These are phyloP conservation scores for Chaetomium fimeti DNA, from an alignment of 495 filamentous ascomycete species.

Conservation along the genomic window DNA sequence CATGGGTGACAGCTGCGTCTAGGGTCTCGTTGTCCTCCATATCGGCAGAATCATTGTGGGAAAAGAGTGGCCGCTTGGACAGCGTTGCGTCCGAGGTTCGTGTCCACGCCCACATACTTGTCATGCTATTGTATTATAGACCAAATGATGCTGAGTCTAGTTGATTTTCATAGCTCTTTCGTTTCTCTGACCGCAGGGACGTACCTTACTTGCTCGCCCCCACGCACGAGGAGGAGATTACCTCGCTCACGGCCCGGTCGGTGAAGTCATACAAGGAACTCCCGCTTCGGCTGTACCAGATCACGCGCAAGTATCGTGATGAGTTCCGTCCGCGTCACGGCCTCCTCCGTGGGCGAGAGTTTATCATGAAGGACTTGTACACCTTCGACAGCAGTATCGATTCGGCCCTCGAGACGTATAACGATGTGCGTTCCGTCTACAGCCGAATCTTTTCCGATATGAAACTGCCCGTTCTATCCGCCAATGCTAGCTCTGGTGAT, in stretches of 20 bases:
- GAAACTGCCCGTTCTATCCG: conserved; percentile 77
- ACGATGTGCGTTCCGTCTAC: conserved; percentile 68
- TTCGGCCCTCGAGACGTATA: conserved; percentile 73
- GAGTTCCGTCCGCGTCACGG: conserved; percentile 86
- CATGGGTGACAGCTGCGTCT: conserved; percentile 62
- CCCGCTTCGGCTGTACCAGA: conserved; percentile 87
- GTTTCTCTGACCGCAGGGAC: conserved; percentile 75
- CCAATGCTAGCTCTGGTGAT: conserved; percentile 87
- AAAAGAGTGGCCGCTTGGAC: conserved; percentile 49
- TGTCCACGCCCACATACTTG: background rate
- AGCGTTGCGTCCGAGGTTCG: conserved; percentile 44
- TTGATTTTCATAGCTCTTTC: conserved; percentile 64
- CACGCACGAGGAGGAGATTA: conserved; percentile 97
- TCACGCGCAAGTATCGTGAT: conserved; percentile 91
- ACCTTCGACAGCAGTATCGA: conserved; percentile 76
- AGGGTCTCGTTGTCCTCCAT: conserved; percentile 86
- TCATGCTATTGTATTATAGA: background rate
- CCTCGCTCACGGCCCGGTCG: conserved; percentile 66
- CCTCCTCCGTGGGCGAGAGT: conserved; percentile 85
- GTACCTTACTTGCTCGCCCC: conserved; percentile 76
- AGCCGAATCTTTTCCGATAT: conserved; percentile 73
- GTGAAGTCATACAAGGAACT: conserved; percentile 85
- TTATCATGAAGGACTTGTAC: conserved; percentile 98
- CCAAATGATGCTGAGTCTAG: conserved; percentile 14
- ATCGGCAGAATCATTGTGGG: conserved; percentile 82